phyloP scores from a whole-genome alignment of 1,284 basidiomycete species.

The Irpex sp. region DNA sequence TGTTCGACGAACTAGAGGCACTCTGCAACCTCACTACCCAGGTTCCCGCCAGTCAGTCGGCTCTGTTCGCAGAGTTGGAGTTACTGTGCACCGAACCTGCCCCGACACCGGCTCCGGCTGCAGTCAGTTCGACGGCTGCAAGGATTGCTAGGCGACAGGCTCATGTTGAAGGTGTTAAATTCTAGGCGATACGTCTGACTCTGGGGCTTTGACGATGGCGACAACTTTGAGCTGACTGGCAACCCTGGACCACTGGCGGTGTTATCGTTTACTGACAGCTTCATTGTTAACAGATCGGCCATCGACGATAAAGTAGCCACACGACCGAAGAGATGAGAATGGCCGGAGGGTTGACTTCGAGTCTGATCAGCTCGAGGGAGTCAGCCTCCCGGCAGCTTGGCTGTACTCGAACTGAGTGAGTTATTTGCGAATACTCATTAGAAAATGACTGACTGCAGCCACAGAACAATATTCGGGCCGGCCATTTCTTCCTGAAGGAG shows the following conservation, averaged over 20 bases:
- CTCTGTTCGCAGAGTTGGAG: not conserved
- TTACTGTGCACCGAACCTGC: not conserved
- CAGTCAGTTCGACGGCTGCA: too few species aligned
- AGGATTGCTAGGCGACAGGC: not conserved
- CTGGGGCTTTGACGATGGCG: not conserved
- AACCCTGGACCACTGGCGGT: not conserved
- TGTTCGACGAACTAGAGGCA: not conserved
- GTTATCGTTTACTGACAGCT: not conserved
- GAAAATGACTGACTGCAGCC: not conserved
- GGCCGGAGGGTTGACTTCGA: not conserved
- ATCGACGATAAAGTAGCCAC: not conserved
- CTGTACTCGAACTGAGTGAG: not conserved
- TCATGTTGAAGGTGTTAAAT: not conserved
- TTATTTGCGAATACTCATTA: not conserved
- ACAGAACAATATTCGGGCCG: not conserved
- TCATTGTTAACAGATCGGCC: not conserved
- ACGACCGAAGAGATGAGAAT: not conserved
- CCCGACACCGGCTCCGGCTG: too few species aligned
- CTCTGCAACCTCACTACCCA: not conserved
- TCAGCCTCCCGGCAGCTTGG: not conserved
- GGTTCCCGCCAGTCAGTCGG: not conserved
- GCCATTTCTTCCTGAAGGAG: not conserved
- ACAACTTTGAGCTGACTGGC: not conserved
- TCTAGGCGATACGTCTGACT: not conserved
- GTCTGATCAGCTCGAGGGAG: not conserved